Conservation (phyloP, 2,329 filamentous ascomycete genomes). For the Arthrocladium fulminans region DNA sequence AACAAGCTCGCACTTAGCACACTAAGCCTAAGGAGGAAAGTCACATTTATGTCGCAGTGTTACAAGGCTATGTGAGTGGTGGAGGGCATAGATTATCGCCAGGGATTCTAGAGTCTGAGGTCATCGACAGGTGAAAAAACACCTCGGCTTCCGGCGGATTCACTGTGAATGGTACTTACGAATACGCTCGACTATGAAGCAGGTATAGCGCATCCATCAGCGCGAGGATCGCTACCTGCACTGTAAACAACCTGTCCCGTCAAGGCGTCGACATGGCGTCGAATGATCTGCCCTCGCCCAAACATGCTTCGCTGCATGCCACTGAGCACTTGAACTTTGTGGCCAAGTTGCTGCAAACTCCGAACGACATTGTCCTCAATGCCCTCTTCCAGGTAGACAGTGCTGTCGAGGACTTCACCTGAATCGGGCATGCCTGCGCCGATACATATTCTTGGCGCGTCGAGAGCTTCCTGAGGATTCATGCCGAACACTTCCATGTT, state of each 20-base stretch:
- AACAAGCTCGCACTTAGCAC: not conserved
- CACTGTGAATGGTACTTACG: no score
- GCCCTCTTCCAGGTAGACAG: slow-evolving; percentile 74
- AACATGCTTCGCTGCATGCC: slow-evolving; percentile 62
- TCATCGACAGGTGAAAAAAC: not conserved
- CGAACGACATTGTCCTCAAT: slow-evolving; percentile 60
- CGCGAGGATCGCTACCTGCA: slow-evolving; percentile 78
- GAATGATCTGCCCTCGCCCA: slow-evolving; percentile 78
- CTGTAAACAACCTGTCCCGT: slow-evolving; percentile 63
- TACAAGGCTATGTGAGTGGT: no score
- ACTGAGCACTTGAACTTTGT: slow-evolving; percentile 60
- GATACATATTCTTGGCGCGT: slow-evolving; percentile 85
- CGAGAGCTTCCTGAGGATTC: slow-evolving; percentile 78
- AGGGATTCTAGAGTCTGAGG: not conserved
- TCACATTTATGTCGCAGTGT: no score
- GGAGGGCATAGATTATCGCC: no score
- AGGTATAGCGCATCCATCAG: slow-evolving; percentile 66
- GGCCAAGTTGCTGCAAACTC: slow-evolving; percentile 60
- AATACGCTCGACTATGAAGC: slow-evolving; percentile 9
- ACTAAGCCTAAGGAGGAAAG: no score
- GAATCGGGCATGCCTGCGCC: slow-evolving; percentile 60
- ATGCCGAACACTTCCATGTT: slow-evolving; percentile 78
- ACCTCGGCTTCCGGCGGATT: no score
- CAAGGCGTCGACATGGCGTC: slow-evolving; percentile 63
- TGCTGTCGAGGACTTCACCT: slow-evolving; percentile 50